phyloP scores from a whole-genome alignment of 306 rosid genomes.

The Gastrolobium villosum region DNA sequence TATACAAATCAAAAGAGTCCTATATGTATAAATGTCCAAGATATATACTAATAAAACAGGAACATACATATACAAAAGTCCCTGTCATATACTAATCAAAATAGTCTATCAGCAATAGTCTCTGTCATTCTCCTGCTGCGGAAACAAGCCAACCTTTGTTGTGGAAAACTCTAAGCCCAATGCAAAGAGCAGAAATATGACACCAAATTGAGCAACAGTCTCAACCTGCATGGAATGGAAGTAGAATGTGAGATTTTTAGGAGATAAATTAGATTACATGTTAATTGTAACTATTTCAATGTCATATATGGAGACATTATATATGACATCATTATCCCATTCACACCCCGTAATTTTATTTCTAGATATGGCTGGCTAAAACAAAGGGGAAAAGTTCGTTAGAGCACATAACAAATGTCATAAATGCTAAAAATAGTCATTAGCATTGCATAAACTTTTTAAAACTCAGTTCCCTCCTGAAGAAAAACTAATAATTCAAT shows the following conservation, averaged over 20 bases:
- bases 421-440: conserved; percentile 26
- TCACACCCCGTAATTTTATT: no score
- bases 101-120: no score
- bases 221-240: conserved; percentile 75
- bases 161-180: conserved; percentile 93
- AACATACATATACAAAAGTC: no score
- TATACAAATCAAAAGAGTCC: no score
- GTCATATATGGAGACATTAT: no score
- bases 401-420: conserved; percentile 30
- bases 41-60: no score
- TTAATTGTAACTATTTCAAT: no score
- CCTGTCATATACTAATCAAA: no score
- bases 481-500: conserved; percentile 42
- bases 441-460: conserved; percentile 34
- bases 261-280: conserved; percentile 23
- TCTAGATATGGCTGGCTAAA: conserved; percentile 7
- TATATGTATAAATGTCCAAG: no score
- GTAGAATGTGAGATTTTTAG: conserved; percentile 20
- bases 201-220: conserved; percentile 99
- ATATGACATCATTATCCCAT: no score
- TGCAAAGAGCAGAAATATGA: conserved; percentile 95
- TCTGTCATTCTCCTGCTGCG: no score
- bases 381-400: conserved; percentile 15
- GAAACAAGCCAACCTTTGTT: conserved; percentile 69
- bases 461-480: conserved; percentile 38